Base-by-base conservation (phyloP, 2,329 filamentous ascomycete genomes). In the Colletotrichum sp. region DNA sequence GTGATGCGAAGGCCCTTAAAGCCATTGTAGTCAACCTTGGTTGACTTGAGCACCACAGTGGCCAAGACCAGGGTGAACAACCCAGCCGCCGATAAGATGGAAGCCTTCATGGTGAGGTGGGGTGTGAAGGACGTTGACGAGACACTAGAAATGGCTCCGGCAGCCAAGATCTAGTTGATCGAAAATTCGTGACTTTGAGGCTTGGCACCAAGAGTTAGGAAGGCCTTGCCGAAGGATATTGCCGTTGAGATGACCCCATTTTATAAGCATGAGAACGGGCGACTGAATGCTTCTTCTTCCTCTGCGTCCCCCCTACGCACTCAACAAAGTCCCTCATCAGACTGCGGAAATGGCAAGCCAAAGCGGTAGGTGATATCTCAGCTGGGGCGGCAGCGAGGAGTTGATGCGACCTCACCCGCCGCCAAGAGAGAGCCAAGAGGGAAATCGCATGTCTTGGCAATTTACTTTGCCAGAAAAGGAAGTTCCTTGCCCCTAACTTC, bases 1-100 rank as follows among this genome's bases (percentile, higher is more conserved):
- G 31, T 63, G 1, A 76, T 51, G 12, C 75, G 75, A 29, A 75
- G 66, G 13, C 66, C 73, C 64, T 76, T 75, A 66, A 75, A 75
- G 27, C 75, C 75, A 18, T 36, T 63, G 36, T 76, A 76, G 63
- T 75, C 70, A 18, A 76, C 33, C 43, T 73, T 73, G 21, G 57
- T 24, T 5, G 65, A 61, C 18, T 27, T 62, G 12, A 70, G 73
- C 8, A 75, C 38, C 15, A 62, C 57, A 12, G 69, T 61, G 2
- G 43, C 54, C 2, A 73, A 34, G 3, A 29, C 73, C n/a, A 66
- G 31, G 7, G 75, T 38, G 29, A 64, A 24, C 0, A 75, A 18
- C 6, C 67, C 61, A n/a, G 51, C 34, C 4, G 59, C 57, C 2
- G 63, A 70, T 6, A 76, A 12, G 29, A 66, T 24, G 6, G 67